Base-by-base conservation (phyloP, 2,329 filamentous ascomycete genomes). In the Hortaea sp. region DNA sequence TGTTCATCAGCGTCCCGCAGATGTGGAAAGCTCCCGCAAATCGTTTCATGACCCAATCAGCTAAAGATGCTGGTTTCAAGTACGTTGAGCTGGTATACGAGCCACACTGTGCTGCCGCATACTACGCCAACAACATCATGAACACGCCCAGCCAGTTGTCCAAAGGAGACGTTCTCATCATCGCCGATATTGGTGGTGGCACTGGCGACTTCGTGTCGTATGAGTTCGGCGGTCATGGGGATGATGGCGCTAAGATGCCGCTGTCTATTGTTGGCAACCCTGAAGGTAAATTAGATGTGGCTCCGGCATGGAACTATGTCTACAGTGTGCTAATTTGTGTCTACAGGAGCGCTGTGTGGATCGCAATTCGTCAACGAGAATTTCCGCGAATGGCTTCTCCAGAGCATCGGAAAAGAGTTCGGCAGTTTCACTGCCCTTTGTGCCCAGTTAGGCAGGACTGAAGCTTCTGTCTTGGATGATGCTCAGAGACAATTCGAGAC, bases 51-150 rank as follows among this genome's bases (percentile, higher is more conserved):
- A 47, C 43, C 10, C 35, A 34, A 4, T 49, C 51, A 3, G 49
- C 51, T 5, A 43, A 46, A 12, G n/a, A 20, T 4, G 47, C 49
- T 12, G 49, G 49, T 4, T 7, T 49, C 27, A 11, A 9, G 10
- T 11, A 45, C n/a, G 47, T 49, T 3, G 39, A 53, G 37, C 43
- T 50, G 5, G 48, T 50, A 1, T 48, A 46, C 20, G 50, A 53
- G 39, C 43, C 50, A 6, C 45, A 48, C n/a, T 44, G 48, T 20
- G 48, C 48, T 5, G 46, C 46, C 10, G 46, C 47, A 9, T 53
- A 39, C 48, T 50, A 42, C 20, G 20, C 20, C 20, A 20, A 20
- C 20, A 20, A 20, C 20, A 20, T 20, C 20, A 20, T 20, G 20
- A 20, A 20, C 4, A 20, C 20, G 20, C 20, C 37, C 6, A 5